Evolutionary conservation across 73 alveolate species (phyloP), one percentile per base, ranked within the genome.

Genomic region (Tetrahymena elliotti): DNA sequence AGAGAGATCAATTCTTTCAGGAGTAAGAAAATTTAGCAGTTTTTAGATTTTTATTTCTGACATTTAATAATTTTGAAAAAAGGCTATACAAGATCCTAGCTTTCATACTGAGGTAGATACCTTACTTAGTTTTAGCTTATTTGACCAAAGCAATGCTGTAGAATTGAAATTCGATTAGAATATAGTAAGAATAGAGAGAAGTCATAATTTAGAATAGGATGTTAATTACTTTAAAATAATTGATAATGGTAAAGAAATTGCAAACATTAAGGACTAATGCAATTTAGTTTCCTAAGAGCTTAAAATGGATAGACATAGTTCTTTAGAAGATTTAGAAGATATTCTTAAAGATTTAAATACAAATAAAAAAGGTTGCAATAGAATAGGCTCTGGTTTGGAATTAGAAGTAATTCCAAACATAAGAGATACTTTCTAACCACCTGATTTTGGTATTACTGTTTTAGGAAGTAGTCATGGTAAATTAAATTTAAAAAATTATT

Each of bases 361-460:
- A 15, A 84, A 27, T 10, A 84, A 38, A 94, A 93, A 84, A 93
- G 95, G 33, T 54, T 84, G 31, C 93, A 52, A n/a, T 53, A 94
- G 35, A 94, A 83, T 47, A 93, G 96, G 34, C 35, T 94, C 53
- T 52, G 88, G 88, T 0, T 68, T 92, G 38, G 93, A 84, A 3
- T 88, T 94, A 7, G 93, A 94, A 34, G 38, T 47, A 94, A 92
- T 47, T 88, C 53, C 93, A 6, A 93, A 94, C 33, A 94, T 84
- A 33, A 47, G 93, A 36, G 84, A 84, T 84, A 40, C 96, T 84
- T 94, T 94, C 38, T 84, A 94, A 39, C 96, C 96, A 39, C 96
- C 96, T n/a, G 96, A 94, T 94, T 94, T 94, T 94, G 96, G 96
- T 35, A 93, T 94, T 88, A 94, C 96, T 16, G 92, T 94, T 88